phyloP scores from a whole-genome alignment of 225 moss, liverwort and hornwort species.

The Bryoerythrophyllum caledonicum region DNA sequence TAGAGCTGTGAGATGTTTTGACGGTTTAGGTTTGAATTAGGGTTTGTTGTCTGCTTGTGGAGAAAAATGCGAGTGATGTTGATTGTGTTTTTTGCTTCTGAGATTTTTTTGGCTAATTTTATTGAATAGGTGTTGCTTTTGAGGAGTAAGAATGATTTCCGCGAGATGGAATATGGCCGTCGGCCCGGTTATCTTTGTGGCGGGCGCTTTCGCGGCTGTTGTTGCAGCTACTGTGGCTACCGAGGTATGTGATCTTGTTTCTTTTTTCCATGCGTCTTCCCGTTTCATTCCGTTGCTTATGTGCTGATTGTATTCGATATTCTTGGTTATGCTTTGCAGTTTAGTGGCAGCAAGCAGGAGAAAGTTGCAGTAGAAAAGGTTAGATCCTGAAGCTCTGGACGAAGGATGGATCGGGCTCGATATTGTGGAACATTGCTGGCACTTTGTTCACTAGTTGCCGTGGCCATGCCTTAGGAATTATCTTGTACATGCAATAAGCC shows the following conservation, averaged over 20 bases:
- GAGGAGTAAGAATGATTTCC: slow-evolving; percentile 48
- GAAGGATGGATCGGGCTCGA: slow-evolving; percentile 21
- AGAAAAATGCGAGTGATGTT: not conserved
- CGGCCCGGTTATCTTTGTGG: slow-evolving; percentile 42
- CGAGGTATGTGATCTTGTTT: slow-evolving; percentile 30
- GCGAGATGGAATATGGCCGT: slow-evolving; percentile 52
- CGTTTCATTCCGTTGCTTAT: not conserved
- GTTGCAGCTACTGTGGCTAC: slow-evolving; percentile 40
- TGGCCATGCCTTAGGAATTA: slow-evolving; percentile 19
- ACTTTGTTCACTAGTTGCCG: slow-evolving; percentile 14
- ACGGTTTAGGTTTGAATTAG: not conserved
- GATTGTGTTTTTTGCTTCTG: not conserved
- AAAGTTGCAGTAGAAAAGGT: slow-evolving; percentile 20
- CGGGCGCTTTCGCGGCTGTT: slow-evolving; percentile 46
- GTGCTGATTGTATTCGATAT: not conserved
- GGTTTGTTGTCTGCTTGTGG: slow-evolving; percentile 5
- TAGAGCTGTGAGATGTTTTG: not conserved
- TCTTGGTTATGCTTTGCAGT: slow-evolving; percentile 31
- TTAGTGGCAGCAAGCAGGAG: slow-evolving; percentile 36
- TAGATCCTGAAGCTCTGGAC: slow-evolving; percentile 17
- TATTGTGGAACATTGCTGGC: slow-evolving; percentile 6
- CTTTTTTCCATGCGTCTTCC: not conserved
- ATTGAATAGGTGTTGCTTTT: slow-evolving; percentile 25
- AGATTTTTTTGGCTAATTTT: not conserved
- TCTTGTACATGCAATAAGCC: slow-evolving; percentile 28